Evolutionary conservation across 306 rosid species (phyloP), one percentile per base, ranked within the genome.

Genomic region (Cucurbita pepo): DNA sequence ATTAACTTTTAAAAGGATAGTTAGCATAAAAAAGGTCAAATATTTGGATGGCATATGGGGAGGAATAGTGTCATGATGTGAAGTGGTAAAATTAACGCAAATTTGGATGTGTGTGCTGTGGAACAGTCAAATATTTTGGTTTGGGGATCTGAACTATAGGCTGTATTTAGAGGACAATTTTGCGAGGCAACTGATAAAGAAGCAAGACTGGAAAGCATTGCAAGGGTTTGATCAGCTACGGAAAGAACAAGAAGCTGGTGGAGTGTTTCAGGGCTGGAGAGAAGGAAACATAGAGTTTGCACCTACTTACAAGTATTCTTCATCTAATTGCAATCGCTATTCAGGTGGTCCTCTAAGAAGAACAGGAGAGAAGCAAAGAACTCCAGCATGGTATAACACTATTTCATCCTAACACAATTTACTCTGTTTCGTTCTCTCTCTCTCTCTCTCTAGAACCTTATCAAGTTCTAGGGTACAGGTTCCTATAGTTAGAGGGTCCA

Each of bases 141-240:
- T 94, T 13, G 99, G 97, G 62, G 99, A 94, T 81, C 89, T 94
- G 38, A 94, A 94, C 92, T 94, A 94, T 77, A 90, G 99, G 88
- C 86, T 94, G 54, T 94, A 81, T 69, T 75, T 86, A 86, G 91
- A 94, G 83, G 95, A 89, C 82, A 84, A 78, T 65, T 73, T 58
- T 51, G 95, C 99, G 0, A 94, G 99, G 79, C 75, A 83, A 61
- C 75, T 94, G 44, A 91, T 94, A 77, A 79, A 76, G 59, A 81
- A 82, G 72, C 89, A 89, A 84, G 96, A 91, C 79, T 94, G 97
- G 99, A 84, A 67, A 84, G 89, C 80, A 14, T 71, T 94, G 78
- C 91, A 90, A 80, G 92, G 78, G 75, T 94, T 82, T 77, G 99
- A 94, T 63, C 97, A 91, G 76, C 99, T 91, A 37, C 80, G 87